Evolutionary conservation across 495 filamentous ascomycete genomes (phyloP), one percentile per base, ranked within the genome.

Genomic region (Xylaria sp.): DNA sequence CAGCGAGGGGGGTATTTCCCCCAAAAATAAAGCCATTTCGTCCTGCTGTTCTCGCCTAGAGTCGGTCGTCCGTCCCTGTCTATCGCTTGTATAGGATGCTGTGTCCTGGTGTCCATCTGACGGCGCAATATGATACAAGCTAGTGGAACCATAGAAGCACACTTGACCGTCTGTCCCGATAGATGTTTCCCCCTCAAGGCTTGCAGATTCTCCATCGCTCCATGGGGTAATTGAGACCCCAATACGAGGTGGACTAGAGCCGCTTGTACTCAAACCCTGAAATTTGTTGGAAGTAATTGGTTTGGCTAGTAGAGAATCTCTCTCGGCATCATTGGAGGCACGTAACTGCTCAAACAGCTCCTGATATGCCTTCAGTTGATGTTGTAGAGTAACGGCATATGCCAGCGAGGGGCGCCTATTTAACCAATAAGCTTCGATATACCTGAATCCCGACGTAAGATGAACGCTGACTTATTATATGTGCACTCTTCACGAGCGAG

Each of bases 351-450:
- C 57, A 33, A 61, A 61, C 8, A 33, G 57, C 33, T 61, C 57
- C 35, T 61, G 57, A 11, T 61, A 61, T 8, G 31, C 57, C 57
- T 61, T 61, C 19, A 61, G 33, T 41, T 61, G 57, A n/a, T 61
- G 57, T 61, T 61, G 57, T 14, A 61, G 19, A 40, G 31, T 41
- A 41, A 61, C 57, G 19, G 57, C 57, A 40, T 61, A 61, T 41
- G 57, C 57, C 35, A 61, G 57, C 5, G 57, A 61, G 19, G 57
- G 57, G 12, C 57, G 57, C 57, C 57, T 61, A 40, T 61, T 61
- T 40, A 33, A 61, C 31, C 57, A 19, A 61, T 61, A 41, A 61
- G 57, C 57, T 61, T 61, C 57, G 57, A 61, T 40, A 35, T 41
- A 37, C 57, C 19, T 57, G 4, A 41, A 61, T 40, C 19, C 35